phyloP scores from a whole-genome alignment of 2,329 filamentous ascomycete species.

The Fusarium pseudoanthophilum region DNA sequence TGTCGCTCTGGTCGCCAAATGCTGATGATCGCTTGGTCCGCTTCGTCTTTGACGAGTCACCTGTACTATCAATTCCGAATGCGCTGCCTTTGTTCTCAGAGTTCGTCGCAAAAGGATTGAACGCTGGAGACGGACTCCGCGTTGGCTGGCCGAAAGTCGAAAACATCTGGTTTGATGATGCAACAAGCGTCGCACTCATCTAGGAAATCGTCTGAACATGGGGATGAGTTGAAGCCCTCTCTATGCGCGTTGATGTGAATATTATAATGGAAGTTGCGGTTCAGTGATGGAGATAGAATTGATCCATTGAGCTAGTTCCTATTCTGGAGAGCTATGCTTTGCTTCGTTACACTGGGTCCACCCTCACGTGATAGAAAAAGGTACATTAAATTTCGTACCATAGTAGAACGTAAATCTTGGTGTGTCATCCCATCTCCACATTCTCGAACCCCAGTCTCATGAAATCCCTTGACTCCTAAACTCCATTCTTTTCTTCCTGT shows the following conservation, averaged over 20 bases:
- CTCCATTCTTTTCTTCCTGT: constrained; percentile 20
- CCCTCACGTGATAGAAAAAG: constrained; percentile 36
- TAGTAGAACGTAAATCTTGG: background rate
- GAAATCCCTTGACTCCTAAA: constrained; percentile 19
- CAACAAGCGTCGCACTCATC: constrained; percentile 55
- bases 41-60: constrained; percentile 43
- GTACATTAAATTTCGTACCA: background rate
- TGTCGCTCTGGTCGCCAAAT: constrained; percentile 45
- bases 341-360: constrained; percentile 9
- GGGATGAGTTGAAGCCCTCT: constrained; percentile 33
- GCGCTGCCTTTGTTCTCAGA: constrained; percentile 40
- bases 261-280: background rate
- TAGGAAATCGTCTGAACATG: constrained; percentile 49
- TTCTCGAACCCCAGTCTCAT: constrained; percentile 2
- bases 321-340: constrained; percentile 41
- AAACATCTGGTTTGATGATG: constrained; percentile 55
- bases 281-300: constrained; percentile 34
- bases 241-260: constrained; percentile 23
- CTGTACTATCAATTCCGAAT: constrained; percentile 48
- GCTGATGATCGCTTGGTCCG: constrained; percentile 42
- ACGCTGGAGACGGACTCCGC: constrained; percentile 49
- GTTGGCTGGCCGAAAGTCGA: constrained; percentile 51
- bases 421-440: background rate
- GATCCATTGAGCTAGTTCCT: constrained; percentile 33
- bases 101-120: constrained; percentile 51